Percentiles rank a stretch among this genome's conserved stretches.
These are phyloP conservation scores for Sclerotinia spermophila DNA, from an alignment of 2,329 filamentous ascomycete genomes.

Conservation along the genomic window DNA sequence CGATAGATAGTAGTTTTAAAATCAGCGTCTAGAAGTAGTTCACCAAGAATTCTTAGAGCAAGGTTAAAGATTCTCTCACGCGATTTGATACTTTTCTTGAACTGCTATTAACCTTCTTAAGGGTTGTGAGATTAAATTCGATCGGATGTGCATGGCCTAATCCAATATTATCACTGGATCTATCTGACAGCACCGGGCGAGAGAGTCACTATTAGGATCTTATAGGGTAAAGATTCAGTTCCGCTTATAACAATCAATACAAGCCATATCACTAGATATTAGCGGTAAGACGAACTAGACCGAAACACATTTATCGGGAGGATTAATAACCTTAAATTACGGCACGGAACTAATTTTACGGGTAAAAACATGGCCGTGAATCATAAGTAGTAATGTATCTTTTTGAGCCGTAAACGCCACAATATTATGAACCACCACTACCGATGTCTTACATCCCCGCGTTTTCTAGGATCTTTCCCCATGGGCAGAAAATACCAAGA, in stretches of 20 bases:
- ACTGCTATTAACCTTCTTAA: neutral
- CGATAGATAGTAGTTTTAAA: neutral
- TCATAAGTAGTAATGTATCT: neutral
- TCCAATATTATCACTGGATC: neutral
- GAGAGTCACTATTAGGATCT: neutral
- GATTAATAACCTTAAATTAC: neutral
- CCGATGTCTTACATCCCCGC: conserved; percentile 6
- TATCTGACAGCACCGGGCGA: neutral
- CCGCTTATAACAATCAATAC: neutral
- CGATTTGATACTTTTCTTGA: neutral
- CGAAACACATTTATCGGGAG: neutral
- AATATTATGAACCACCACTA: neutral
- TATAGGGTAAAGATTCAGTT: neutral
- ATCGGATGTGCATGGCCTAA: neutral
- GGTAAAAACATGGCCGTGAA: neutral
- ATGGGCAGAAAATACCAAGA: neutral
- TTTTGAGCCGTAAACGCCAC: neutral
- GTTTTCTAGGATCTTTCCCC: conserved; percentile 1
- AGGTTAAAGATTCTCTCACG: neutral
- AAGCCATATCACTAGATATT: neutral
- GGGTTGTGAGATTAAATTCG: neutral
- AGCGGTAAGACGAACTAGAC: neutral
- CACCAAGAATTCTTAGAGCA: neutral
- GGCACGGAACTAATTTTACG: neutral
- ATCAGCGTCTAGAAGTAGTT: conserved; percentile 1